These are phyloP conservation scores for Pythium aphanidermatum DNA, from an alignment of 352 stramenopile genomes.

Conservation along the genomic window DNA sequence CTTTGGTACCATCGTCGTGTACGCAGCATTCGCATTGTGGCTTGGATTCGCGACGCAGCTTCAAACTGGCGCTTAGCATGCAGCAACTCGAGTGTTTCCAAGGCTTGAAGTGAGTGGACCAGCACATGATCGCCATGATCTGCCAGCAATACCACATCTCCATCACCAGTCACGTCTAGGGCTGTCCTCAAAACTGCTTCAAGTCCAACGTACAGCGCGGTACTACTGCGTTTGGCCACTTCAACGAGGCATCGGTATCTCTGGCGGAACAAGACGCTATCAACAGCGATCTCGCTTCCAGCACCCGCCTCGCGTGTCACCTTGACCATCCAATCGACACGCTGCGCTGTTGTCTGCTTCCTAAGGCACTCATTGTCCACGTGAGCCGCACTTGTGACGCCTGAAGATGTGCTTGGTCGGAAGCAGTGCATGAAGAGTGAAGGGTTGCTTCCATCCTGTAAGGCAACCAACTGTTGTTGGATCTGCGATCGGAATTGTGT, in stretches of 20 bases:
- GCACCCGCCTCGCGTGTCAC: background rate
- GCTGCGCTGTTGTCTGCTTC: slow-evolving; percentile 16
- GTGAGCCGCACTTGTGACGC: background rate
- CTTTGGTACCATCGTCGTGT: slow-evolving; percentile 11
- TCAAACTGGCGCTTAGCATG: slow-evolving; percentile 9
- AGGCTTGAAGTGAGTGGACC: slow-evolving; percentile 5
- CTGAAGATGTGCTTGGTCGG: slow-evolving; percentile 1
- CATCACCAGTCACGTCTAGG: background rate
- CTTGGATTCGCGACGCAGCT: slow-evolving; percentile 14
- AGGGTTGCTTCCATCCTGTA: background rate
- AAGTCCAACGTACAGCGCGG: background rate
- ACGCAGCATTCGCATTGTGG: slow-evolving; percentile 6
- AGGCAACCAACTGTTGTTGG: slow-evolving; percentile 1
- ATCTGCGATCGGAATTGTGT: slow-evolving; percentile 19
- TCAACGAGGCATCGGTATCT: slow-evolving; percentile 10
- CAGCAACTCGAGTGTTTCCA: slow-evolving; percentile 18
- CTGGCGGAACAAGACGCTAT: background rate
- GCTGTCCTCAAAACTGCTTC: background rate
- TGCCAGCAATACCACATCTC: background rate
- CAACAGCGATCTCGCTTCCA: slow-evolving; percentile 4
- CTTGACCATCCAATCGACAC: slow-evolving; percentile 2
- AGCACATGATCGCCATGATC: background rate
- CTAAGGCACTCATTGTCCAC: slow-evolving; percentile 5
- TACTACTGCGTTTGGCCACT: background rate
- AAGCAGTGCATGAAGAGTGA: slow-evolving; percentile 22